Evolutionary conservation across 148 eudicot species (phyloP).

Genomic region (Agrostemma githago): DNA sequence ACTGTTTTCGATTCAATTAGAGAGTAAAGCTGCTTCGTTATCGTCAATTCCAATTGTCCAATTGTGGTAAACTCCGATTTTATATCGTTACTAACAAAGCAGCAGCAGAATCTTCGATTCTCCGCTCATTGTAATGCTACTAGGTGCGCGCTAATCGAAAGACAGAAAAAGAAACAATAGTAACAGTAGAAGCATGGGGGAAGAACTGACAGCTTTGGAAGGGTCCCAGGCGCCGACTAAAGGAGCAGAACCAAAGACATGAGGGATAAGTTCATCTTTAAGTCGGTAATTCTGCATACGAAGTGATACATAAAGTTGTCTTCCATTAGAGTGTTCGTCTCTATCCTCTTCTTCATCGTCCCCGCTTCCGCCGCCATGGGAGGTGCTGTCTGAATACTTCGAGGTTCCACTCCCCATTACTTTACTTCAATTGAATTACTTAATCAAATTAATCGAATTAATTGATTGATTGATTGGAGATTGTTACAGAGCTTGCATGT

Average conservation of each 20-base stretch:
- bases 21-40: too few species aligned
- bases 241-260: constrained; percentile 85
- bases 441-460: neutral
- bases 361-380: constrained; percentile 35
- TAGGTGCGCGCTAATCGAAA: too few species aligned
- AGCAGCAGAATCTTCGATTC: too few species aligned
- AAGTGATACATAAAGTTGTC: constrained; percentile 82
- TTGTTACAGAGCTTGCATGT: neutral
- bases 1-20: too few species aligned
- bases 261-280: constrained; percentile 58
- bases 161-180: too few species aligned
- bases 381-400: constrained; percentile 39
- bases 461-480: too few species aligned
- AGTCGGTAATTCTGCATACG: constrained; percentile 69
- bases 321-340: constrained; percentile 49
- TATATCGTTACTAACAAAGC: too few species aligned
- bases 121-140: too few species aligned
- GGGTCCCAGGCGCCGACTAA: constrained; percentile 88
- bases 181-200: neutral
- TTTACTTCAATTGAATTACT: neutral
- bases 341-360: constrained; percentile 31
- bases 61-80: too few species aligned
- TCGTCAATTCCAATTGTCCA: too few species aligned
- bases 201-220: constrained; percentile 57
- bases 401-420: constrained; percentile 72